Evolutionary conservation across 371 early-diverging fungal species (phyloP).

Genomic region (Paraphysoderma sedebokerense): DNA sequence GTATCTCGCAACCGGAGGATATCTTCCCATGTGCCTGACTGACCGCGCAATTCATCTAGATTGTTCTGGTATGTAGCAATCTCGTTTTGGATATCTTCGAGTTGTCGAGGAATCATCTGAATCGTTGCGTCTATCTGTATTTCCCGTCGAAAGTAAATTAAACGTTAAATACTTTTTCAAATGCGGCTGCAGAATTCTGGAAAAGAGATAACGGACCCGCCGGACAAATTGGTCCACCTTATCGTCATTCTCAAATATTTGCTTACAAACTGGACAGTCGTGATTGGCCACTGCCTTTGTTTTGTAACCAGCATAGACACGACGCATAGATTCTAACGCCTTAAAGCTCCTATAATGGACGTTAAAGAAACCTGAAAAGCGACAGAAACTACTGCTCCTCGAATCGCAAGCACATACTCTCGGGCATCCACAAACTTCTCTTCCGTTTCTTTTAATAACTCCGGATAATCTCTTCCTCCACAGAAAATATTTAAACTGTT

Average conservation of each 20-base stretch:
- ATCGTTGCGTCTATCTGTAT: no score
- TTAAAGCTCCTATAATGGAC: no score
- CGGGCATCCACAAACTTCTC: not conserved
- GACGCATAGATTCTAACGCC: no score
- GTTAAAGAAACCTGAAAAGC: slow-evolving; percentile 2
- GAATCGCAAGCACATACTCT: slow-evolving; percentile 11
- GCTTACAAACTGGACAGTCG: slow-evolving; percentile 54
- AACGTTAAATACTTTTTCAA: no score
- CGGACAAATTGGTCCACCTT: slow-evolving; percentile 29
- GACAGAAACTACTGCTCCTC: not conserved
- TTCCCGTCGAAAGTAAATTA: no score
- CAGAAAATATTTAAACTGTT: slow-evolving; percentile 11
- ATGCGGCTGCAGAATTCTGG: no score
- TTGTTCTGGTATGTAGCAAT: no score
- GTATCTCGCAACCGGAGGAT: slow-evolving; percentile 14
- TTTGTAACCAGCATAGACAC: no score
- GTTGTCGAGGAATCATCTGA: no score
- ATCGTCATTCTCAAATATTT: slow-evolving; percentile 24
- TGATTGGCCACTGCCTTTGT: slow-evolving; percentile 21
- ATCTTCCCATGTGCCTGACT: slow-evolving; percentile 24
- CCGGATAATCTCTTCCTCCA: slow-evolving; percentile 8
- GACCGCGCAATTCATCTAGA: slow-evolving; percentile 15
- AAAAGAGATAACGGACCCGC: no score
- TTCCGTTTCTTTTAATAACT: slow-evolving; percentile 6
- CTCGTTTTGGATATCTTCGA: no score